phyloP scores from a whole-genome alignment of 306 rosid species.

The Vigna reflexopilosa region DNA sequence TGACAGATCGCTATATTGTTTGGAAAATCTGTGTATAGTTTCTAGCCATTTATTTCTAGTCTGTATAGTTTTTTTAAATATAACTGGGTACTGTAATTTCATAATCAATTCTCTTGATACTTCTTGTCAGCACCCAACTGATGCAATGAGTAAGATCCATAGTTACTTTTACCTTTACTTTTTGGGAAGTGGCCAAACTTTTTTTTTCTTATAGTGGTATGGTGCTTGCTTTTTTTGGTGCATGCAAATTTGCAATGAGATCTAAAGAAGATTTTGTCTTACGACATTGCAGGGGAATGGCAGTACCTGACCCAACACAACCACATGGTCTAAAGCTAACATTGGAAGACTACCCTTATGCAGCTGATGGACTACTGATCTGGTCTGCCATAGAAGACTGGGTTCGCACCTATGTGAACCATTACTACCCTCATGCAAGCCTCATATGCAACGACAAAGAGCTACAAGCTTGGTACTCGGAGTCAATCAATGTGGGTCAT shows the following conservation, averaged over 20 bases:
- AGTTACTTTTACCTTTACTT: neutral
- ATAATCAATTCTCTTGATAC: neutral
- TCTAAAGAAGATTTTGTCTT: conserved; percentile 41
- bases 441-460: conserved; percentile 66
- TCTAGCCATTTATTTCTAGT: too few relatives aligned
- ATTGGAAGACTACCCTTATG: conserved; percentile 89
- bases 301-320: conserved; percentile 81
- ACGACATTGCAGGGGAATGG: conserved; percentile 70
- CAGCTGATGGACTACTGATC: conserved; percentile 79
- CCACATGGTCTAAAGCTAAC: conserved; percentile 85
- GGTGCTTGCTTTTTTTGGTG: conserved; percentile 37
- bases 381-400: conserved; percentile 90
- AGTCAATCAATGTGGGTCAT: conserved; percentile 92
- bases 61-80: too few relatives aligned
- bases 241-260: conserved; percentile 1
- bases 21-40: too few relatives aligned
- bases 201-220: neutral
- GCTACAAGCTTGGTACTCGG: conserved; percentile 87
- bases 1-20: too few relatives aligned
- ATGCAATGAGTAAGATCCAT: too few relatives aligned
- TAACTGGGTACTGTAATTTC: neutral
- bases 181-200: neutral
- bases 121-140: neutral
- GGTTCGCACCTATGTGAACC: conserved; percentile 76
- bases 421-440: conserved; percentile 73